Percentiles rank a stretch among this genome's conserved stretches.
Conservation (phyloP, 1,139 yeast species). For the Debaryomycetaceae sp. region DNA sequence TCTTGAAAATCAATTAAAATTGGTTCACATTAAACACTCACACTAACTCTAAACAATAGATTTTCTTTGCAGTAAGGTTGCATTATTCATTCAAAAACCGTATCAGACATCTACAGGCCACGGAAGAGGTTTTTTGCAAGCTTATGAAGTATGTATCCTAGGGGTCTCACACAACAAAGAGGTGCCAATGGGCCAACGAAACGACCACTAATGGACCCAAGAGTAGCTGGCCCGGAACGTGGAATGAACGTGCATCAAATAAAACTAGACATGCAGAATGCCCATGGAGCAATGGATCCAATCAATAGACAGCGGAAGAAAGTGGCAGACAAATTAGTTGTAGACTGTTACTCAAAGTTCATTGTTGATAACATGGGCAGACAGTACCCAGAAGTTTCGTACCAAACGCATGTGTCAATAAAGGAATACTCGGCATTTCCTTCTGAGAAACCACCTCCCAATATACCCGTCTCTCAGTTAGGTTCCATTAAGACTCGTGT, state of each 20-base stretch:
- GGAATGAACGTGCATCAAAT: not conserved
- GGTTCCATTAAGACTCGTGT: conserved; percentile 41
- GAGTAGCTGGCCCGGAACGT: conserved; percentile 1
- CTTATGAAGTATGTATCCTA: conserved; percentile 6
- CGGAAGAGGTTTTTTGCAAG: not conserved
- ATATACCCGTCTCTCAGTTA: conserved; percentile 23
- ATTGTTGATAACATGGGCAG: conserved; percentile 25
- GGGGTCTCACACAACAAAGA: conserved; percentile 5
- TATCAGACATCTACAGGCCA: not conserved
- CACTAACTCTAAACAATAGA: not conserved
- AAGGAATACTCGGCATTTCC: conserved; percentile 40
- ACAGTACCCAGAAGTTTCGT: conserved; percentile 29
- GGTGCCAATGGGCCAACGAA: conserved; percentile 1
- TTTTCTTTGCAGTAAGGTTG: not conserved
- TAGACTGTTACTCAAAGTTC: conserved; percentile 41
- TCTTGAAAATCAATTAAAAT: not conserved
- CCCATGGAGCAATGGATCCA: conserved; percentile 3
- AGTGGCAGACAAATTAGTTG: conserved; percentile 31
- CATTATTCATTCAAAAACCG: not conserved
- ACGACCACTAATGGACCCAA: not conserved
- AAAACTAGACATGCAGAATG: not conserved
- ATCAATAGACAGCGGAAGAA: conserved; percentile 11
- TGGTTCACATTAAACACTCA: not conserved
- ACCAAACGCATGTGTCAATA: conserved; percentile 36
- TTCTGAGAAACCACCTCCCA: conserved; percentile 37